These are phyloP conservation scores for Pyronema domesticum DNA, from an alignment of 495 filamentous ascomycete species.

Conservation along the genomic window DNA sequence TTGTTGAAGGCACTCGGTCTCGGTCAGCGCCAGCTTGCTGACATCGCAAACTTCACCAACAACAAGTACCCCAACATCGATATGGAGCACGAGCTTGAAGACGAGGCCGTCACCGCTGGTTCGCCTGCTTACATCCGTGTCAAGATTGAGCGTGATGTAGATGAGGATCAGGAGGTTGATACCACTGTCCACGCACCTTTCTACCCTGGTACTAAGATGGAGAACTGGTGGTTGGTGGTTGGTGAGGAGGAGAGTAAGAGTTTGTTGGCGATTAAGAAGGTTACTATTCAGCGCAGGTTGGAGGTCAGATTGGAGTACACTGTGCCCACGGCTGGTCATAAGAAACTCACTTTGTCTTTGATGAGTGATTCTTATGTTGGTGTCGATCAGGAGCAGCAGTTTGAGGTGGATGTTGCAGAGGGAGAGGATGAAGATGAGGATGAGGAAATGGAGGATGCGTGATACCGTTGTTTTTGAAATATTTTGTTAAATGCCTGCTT, in stretches of 20 bases:
- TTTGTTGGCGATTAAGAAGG: conserved; percentile 79
- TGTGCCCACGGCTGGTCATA: conserved; percentile 64
- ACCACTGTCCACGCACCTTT: conserved; percentile 87
- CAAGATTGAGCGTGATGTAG: conserved; percentile 67
- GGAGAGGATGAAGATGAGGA: conserved; percentile 91
- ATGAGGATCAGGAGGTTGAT: conserved; percentile 43
- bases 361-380: conserved; percentile 95
- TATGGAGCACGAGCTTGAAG: conserved; percentile 70
- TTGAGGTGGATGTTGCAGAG: conserved; percentile 69
- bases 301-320: conserved; percentile 73
- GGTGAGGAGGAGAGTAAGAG: conserved; percentile 75
- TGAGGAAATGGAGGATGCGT: conserved; percentile 32
- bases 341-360: conserved; percentile 77
- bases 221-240: conserved; percentile 94
- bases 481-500: background rate
- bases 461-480: background rate
- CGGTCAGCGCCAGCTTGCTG: conserved; percentile 59
- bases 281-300: conserved; percentile 64
- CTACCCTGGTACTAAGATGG: conserved; percentile 82
- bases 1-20: conserved; percentile 64
- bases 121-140: conserved; percentile 70
- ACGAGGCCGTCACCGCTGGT: conserved; percentile 57
- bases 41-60: conserved; percentile 94
- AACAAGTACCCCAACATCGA: conserved; percentile 88
- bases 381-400: conserved; percentile 86